A percentile compares a stretch with the other conserved stretches of the same genome.
Evolutionary conservation across 805 yeast species (phyloP).

Genomic region (Torulaspora indica): DNA sequence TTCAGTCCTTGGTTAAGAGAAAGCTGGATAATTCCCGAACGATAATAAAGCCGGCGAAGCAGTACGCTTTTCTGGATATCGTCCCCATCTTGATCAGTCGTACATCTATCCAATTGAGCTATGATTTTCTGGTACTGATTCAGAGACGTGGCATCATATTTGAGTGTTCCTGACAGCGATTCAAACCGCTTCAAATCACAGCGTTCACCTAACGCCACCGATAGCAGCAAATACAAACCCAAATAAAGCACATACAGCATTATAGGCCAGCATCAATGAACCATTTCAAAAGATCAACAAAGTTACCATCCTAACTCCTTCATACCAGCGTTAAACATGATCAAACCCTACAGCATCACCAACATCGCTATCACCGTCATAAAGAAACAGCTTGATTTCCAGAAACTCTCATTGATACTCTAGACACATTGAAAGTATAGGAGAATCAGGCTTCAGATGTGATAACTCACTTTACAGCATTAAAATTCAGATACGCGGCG

Average conservation of each 20-base stretch:
- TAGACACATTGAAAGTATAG: too few relatives aligned
- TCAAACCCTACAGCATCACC: too few relatives aligned
- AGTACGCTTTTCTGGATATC: slow-evolving; percentile 3
- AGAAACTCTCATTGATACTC: too few relatives aligned
- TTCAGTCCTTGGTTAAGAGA: slow-evolving; percentile 49
- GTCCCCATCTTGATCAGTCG: not conserved
- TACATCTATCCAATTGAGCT: slow-evolving; percentile 11
- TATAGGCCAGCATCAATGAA: not conserved
- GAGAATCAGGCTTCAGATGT: too few relatives aligned
- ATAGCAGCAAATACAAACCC: not conserved
- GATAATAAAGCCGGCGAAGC: slow-evolving; percentile 43
- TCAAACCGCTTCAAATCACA: slow-evolving; percentile 12
- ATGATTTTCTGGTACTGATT: slow-evolving; percentile 14
- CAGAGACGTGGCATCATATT: slow-evolving; percentile 16
- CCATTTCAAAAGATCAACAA: not conserved
- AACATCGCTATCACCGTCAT: too few relatives aligned
- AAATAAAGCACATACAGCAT: slow-evolving; percentile 1
- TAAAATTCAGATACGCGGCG: too few relatives aligned
- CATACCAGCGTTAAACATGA: too few relatives aligned
- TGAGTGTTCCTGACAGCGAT: slow-evolving; percentile 7
- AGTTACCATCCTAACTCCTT: too few relatives aligned
- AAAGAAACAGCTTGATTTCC: too few relatives aligned
- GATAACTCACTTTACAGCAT: too few relatives aligned
- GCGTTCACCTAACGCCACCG: not conserved
- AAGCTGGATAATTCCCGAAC: slow-evolving; percentile 57